phyloP scores from a whole-genome alignment of 176 grass and related monocot genomes.

The Otatea glauca region DNA sequence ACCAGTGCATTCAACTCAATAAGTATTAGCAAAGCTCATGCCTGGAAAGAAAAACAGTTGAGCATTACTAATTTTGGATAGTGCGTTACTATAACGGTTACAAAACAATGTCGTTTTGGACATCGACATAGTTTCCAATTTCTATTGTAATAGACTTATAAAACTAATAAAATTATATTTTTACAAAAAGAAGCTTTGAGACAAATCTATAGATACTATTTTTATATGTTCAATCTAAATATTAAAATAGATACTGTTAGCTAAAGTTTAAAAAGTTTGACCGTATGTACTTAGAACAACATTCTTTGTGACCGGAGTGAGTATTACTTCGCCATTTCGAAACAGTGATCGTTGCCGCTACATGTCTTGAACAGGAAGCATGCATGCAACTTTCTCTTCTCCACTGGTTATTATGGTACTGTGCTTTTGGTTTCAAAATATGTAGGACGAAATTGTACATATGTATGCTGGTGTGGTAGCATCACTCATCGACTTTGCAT shows the following conservation, averaged over 20 bases:
- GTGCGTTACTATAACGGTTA: neutral
- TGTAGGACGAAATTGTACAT: neutral
- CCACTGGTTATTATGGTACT: neutral
- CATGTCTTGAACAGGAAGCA: neutral
- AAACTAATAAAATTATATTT: too few relatives aligned
- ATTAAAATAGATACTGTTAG: too few relatives aligned
- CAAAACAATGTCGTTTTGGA: too few relatives aligned
- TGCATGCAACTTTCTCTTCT: conserved; percentile 29
- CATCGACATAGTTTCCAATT: too few relatives aligned
- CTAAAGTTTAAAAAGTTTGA: too few relatives aligned
- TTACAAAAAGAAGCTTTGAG: too few relatives aligned
- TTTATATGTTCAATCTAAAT: too few relatives aligned
- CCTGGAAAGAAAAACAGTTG: neutral
- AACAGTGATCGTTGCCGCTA: neutral
- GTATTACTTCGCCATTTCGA: neutral
- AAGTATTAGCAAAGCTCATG: neutral
- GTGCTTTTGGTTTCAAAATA: neutral
- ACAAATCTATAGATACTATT: too few relatives aligned
- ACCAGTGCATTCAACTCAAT: too few relatives aligned
- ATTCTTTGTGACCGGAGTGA: too few relatives aligned
- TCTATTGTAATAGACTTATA: too few relatives aligned
- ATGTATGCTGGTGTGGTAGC: neutral
- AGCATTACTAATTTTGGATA: neutral
- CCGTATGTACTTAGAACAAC: too few relatives aligned
- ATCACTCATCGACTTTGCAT: conserved; percentile 16